Conservation (phyloP, 306 rosid species). For the Datisca glomerata region DNA sequence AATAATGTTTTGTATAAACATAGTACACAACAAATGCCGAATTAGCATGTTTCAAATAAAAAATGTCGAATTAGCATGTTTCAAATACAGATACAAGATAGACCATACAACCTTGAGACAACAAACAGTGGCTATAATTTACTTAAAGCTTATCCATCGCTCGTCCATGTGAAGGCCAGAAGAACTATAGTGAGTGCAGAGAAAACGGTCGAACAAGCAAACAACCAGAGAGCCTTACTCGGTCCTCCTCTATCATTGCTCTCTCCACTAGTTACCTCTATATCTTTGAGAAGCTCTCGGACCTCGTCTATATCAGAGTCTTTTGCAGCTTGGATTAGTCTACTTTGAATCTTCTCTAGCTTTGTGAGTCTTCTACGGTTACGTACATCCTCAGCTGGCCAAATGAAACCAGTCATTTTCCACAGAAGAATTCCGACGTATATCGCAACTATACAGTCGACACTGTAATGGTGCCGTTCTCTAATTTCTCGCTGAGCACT, state of each 20-base stretch:
- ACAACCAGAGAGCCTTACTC: slow-evolving; percentile 28
- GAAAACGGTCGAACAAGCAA: slow-evolving; percentile 32
- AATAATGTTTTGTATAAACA: too few species aligned
- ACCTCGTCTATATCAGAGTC: slow-evolving; percentile 70
- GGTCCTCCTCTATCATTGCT: slow-evolving; percentile 21
- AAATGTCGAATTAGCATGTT: too few species aligned
- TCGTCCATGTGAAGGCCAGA: slow-evolving; percentile 61
- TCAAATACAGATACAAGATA: too few species aligned
- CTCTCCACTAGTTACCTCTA: slow-evolving; percentile 42
- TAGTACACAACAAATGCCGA: too few species aligned
- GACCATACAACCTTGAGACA: too few species aligned
- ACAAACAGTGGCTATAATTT: too few species aligned
- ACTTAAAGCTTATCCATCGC: slow-evolving; percentile 39
- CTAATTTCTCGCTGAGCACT: slow-evolving; percentile 92
- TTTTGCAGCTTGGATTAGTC: slow-evolving; percentile 71
- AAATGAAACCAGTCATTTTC: slow-evolving; percentile 81
- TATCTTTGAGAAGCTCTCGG: slow-evolving; percentile 68
- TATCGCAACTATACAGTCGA: slow-evolving; percentile 72
- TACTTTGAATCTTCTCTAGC: slow-evolving; percentile 63
- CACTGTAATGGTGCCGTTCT: slow-evolving; percentile 82
- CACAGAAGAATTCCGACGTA: slow-evolving; percentile 85
- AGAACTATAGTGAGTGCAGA: slow-evolving; percentile 47
- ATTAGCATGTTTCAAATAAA: too few species aligned
- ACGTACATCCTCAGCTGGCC: slow-evolving; percentile 33
- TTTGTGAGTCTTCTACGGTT: slow-evolving; percentile 26